Conservation (phyloP, 257 asterid genomes). For the Thymus quinquecostatus region DNA sequence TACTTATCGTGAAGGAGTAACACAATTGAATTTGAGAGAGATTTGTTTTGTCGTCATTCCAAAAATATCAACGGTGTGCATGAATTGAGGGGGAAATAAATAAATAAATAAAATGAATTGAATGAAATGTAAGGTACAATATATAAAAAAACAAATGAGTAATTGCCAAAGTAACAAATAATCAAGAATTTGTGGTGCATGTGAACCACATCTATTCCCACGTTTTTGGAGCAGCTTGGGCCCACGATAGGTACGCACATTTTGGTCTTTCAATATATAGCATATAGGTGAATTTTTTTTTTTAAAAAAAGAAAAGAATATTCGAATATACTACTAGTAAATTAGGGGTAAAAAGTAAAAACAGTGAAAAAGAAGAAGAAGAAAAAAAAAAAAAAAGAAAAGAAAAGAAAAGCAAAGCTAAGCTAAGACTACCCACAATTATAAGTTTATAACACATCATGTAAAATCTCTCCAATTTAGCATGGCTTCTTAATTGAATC, state of each 20-base stretch:
- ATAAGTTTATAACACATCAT: too few species aligned
- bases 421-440: too few species aligned
- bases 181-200: too few species aligned
- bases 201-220: not conserved
- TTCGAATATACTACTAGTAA: too few species aligned
- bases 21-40: not conserved
- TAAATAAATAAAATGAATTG: not conserved
- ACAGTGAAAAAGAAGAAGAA: too few species aligned
- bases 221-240: not conserved
- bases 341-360: too few species aligned
- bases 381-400: too few species aligned
- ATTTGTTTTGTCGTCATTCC: not conserved
- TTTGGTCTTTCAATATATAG: not conserved
- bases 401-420: too few species aligned
- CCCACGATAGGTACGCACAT: not conserved
- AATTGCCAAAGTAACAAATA: not conserved
- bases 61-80: constrained; percentile 5
- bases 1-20: not conserved
- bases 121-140: not conserved
- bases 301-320: too few species aligned
- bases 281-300: not conserved
- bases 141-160: not conserved
- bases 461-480: too few species aligned
- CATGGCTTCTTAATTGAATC: too few species aligned
- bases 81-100: not conserved